These are phyloP conservation scores for Sclerotiophoma versabilis DNA, from an alignment of 2,329 filamentous ascomycete species.

Conservation along the genomic window DNA sequence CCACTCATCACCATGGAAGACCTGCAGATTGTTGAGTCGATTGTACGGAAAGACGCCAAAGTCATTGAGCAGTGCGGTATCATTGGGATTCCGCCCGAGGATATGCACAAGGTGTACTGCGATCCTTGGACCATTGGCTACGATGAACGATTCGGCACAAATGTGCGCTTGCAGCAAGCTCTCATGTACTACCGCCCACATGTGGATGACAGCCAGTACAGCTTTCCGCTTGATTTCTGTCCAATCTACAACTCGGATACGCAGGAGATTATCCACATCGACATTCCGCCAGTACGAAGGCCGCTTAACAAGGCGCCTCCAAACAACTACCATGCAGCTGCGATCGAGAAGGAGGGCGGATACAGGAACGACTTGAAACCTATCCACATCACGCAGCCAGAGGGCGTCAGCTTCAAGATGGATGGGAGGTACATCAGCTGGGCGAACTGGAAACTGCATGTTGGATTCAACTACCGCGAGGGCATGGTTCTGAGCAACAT, in stretches of 20 bases:
- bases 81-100: constrained; percentile 77
- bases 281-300: constrained; percentile 78
- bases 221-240: constrained; percentile 91
- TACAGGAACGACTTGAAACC: constrained; percentile 83
- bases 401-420: constrained; percentile 85
- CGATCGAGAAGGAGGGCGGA: constrained; percentile 75
- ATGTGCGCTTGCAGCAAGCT: constrained; percentile 83
- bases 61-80: constrained; percentile 91
- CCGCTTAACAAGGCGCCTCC: constrained; percentile 75
- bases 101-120: constrained; percentile 96
- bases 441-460: constrained; percentile 94
- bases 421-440: constrained; percentile 77
- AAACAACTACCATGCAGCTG: constrained; percentile 80
- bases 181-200: constrained; percentile 95
- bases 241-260: constrained; percentile 88
- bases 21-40: constrained; percentile 77
- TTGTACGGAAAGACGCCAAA: constrained; percentile 78
- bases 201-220: constrained; percentile 86
- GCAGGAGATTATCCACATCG: constrained; percentile 79
- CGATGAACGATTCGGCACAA: constrained; percentile 85
- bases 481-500: constrained; percentile 91
- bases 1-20: constrained; percentile 95
- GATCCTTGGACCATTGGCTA: constrained; percentile 97
- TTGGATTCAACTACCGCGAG: constrained; percentile 95
- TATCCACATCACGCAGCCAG: constrained; percentile 85